Evolutionary conservation across 2,329 filamentous ascomycete genomes (phyloP), one percentile per base, ranked within the genome.

Genomic region (Aureobasidium musti): DNA sequence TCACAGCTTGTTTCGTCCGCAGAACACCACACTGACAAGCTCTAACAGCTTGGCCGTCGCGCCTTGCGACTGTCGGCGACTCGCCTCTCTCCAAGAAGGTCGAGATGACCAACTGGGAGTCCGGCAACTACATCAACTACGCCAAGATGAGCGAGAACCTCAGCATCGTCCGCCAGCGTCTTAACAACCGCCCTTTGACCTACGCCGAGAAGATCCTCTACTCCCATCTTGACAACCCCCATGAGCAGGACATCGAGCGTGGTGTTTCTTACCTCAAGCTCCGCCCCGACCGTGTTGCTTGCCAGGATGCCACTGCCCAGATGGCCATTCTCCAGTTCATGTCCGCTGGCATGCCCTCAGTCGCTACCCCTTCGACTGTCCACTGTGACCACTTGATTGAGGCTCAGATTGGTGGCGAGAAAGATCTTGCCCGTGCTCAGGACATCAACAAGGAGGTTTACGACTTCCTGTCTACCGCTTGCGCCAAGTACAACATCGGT

Each of bases 251-350:
- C 60, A 96, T 99, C 75, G 88, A 97, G 87, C 92, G 95, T 79
- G 95, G 95, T 77, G 87, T 87, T 75, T 97, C 93, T 68, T 98
- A 99, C 83, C 88, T 99, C 73, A 97, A 94, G 85, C 89, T 99
- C 73, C 91, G 95, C 72, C 95, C 95, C 67, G 95, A 99, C 79
- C 91, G 95, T 81, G 95, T 99, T 76, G 95, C 95, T 80, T 98
- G 95, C 86, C 95, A 99, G 85, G 95, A 99, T 87, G 95, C 95
- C 78, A 98, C 95, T 68, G 95, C 95, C 71, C 95, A 99, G 86
- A 99, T 99, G 95, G 95, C 95, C 71, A 97, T 99, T 73, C 86
- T 99, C 68, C 95, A 99, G 84, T 99, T 99, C 87, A 99, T 99
- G 93, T 97, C 92, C 66, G 94, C 95, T 69, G 94, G 94, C 79